Conservation (phyloP, 805 yeast genomes). For the Metschnikowia cubensis region DNA sequence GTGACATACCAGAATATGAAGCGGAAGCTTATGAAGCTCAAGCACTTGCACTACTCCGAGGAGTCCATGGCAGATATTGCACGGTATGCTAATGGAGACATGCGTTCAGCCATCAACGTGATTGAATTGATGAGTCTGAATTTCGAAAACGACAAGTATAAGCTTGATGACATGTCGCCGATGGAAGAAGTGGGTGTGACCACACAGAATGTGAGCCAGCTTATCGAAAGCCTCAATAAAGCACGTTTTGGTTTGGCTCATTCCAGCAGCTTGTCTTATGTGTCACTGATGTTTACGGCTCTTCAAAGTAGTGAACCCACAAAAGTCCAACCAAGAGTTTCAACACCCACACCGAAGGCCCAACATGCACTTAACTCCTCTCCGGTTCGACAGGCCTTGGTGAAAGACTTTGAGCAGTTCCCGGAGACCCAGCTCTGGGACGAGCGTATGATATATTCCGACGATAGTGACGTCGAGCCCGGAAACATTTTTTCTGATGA, state of each 20-base stretch:
- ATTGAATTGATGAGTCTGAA: slow-evolving; percentile 27
- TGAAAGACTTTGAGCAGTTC: not conserved
- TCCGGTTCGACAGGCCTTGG: not conserved
- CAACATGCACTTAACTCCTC: not conserved
- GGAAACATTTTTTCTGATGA: slow-evolving; percentile 8
- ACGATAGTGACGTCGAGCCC: slow-evolving; percentile 25
- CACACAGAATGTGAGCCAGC: not conserved
- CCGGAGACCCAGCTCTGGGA: slow-evolving; percentile 12
- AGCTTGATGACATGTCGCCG: not conserved
- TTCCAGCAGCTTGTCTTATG: not conserved
- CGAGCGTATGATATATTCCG: slow-evolving; percentile 26
- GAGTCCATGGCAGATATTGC: slow-evolving; percentile 17
- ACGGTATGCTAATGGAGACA: slow-evolving; percentile 26
- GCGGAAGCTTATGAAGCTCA: slow-evolving; percentile 14
- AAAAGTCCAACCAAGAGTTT: not conserved
- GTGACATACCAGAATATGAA: slow-evolving; percentile 36
- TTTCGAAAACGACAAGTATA: not conserved
- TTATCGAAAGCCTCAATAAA: not conserved
- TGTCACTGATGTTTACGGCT: not conserved
- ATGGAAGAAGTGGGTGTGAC: not conserved
- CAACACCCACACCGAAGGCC: not conserved
- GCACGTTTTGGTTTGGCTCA: not conserved
- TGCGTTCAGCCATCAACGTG: slow-evolving; percentile 31
- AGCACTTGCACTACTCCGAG: slow-evolving; percentile 16
- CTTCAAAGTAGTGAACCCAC: not conserved